Conservation (phyloP, 2,329 filamentous ascomycete species). For the Stachybotrys chartarum region DNA sequence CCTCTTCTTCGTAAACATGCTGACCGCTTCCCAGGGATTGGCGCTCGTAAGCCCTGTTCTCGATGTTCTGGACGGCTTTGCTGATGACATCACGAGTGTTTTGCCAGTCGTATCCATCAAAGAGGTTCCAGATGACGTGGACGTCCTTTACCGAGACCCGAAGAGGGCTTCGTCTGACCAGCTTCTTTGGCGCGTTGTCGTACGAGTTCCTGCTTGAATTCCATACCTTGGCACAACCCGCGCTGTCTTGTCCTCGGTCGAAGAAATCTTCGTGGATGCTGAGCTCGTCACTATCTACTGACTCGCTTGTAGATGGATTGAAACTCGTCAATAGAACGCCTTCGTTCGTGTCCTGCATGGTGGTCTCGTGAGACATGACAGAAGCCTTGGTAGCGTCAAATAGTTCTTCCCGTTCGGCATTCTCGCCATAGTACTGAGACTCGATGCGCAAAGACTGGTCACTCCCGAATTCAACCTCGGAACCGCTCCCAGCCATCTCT, state of each 20-base stretch:
- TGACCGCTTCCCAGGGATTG: constrained; percentile 51
- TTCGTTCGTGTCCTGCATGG: constrained; percentile 28
- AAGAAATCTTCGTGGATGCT: constrained; percentile 76
- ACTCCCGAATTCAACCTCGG: constrained; percentile 20
- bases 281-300: constrained; percentile 55
- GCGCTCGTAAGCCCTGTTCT: constrained; percentile 72
- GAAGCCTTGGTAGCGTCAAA: constrained; percentile 38
- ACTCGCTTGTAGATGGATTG: constrained; percentile 17
- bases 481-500: constrained; percentile 35
- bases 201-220: constrained; percentile 72
- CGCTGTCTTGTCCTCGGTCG: constrained; percentile 49
- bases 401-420: constrained; percentile 34
- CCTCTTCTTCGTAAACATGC: constrained; percentile 57
- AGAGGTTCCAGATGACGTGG: constrained; percentile 94
- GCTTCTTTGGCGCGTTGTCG: constrained; percentile 53
- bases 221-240: constrained; percentile 70
- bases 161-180: constrained; percentile 62
- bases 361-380: constrained; percentile 17
- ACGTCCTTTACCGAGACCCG: constrained; percentile 76
- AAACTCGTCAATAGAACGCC: constrained; percentile 27
- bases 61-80: constrained; percentile 82
- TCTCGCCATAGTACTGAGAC: constrained; percentile 41
- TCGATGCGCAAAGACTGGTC: constrained; percentile 30
- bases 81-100: constrained; percentile 79
- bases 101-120: constrained; percentile 96